Base-by-base conservation (phyloP, 805 yeast species). In the Candida nemodendra region DNA sequence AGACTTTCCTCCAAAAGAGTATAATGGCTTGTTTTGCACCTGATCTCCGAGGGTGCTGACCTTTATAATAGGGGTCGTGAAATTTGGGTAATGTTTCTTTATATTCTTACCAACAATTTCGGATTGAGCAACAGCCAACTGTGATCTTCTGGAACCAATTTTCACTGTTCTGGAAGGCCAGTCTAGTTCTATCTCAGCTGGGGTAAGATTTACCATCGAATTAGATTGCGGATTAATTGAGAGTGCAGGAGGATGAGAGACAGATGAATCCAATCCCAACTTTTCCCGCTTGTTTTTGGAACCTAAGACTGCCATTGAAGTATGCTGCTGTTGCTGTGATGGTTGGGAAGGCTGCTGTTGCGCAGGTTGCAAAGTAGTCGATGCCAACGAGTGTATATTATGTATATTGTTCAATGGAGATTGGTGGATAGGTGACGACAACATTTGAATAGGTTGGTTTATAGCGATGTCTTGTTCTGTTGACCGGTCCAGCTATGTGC, bases 1-100 rank as follows among this genome's bases (percentile, higher is more conserved):
- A 0, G 96, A 79, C 61, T 93, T 93, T 18, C 99, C 99, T 29
- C 97, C 98, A 64, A 93, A 93, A 4, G 95, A 78, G 62, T 91
- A 93, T 34, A 93, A 69, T 6, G 99, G 96, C 57, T 79, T 81
- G 56, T 73, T 76, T 57, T 80, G 93, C 21, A 84, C 81, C 56
- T 86, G 84, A 66, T 93, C 99, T 18, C 98, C 99, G 24, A 93
- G 69, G 1, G 99, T 91, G 36, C 82, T 74, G 26, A 87, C 72
- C 3, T 95, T 90, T 9, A 85, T 64, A 16, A 93, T 81, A 18
- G 89, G 80, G 57, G 90, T 83, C n/a, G 71, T 61, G 36, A 81
- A 65, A 18, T 80, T 72, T 9, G 93, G 89, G 56, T 78, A 83
- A 22, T 34, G 42, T 18, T 64, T 59, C 46, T 75, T 72, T 41